Evolutionary conservation across 2,329 filamentous ascomycete genomes (phyloP), one percentile per base, ranked within the genome.

Genomic region (Ophiosphaerella korrae): DNA sequence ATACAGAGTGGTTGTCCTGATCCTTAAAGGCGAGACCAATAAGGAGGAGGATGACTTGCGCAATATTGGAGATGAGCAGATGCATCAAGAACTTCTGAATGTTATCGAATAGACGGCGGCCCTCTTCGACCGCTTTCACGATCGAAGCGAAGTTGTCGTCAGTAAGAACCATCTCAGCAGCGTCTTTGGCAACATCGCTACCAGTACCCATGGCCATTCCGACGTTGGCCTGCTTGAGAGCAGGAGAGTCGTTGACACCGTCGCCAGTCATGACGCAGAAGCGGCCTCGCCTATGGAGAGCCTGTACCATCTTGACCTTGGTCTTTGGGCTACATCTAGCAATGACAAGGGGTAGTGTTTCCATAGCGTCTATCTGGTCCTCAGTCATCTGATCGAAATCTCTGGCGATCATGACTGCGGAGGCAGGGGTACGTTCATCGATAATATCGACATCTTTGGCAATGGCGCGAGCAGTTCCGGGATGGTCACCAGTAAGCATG

Each of bases 401-500:
- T 31, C 71, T 70, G 6, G 77, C 77, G 14, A 74, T 60, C 77
- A 79, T 78, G 45, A 77, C 64, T 31, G 59, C 65, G 31, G 61
- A 66, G 26, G 56, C 43, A 5, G 63, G 59, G 8, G 63, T 66
- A n/a, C 43, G 51, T 18, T 64, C 50, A 29, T 67, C 60, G 32
- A 74, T 63, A 24, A 79, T 79, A 29, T 76, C 76, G 26, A 79
- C 77, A 40, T 78, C 74, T 38, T 68, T 70, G n/a, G 77, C 77
- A 48, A 80, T 80, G 32, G 77, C 76, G 23, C 65, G 72, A 1
- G 77, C 77, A 6, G 77, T 79, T 45, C 74, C 75, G 24, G 74
- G 71, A 51, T 79, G 76, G 34, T 80, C 77, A 37, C 77, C 77
- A 34, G 77, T 80, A 24, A 79, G 68, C 77, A 80, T 80, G 55